phyloP scores from a whole-genome alignment of 257 asterid species.

The Solanum peruvianum region DNA sequence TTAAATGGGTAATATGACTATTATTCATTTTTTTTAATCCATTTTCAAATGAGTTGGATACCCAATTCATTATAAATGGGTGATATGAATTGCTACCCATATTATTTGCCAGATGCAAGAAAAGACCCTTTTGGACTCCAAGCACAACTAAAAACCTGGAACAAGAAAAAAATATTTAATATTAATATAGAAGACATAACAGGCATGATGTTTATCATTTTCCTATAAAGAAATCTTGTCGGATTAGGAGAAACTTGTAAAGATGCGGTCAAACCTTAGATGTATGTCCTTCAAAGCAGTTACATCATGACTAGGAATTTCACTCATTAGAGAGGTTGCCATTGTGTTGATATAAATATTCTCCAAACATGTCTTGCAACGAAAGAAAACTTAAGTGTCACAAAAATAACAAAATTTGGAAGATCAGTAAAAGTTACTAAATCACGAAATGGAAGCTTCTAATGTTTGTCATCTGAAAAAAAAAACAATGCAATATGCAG shows the following conservation, averaged over 20 bases:
- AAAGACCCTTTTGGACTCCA: constrained; percentile 41
- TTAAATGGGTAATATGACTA: too few species aligned
- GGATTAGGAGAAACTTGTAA: too few species aligned
- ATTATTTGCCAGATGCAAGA: too few species aligned
- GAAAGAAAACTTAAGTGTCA: too few species aligned
- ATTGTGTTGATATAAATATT: too few species aligned
- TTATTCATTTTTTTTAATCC: too few species aligned
- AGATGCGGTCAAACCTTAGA: constrained; percentile 50
- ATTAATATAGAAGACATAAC: not conserved
- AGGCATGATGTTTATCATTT: not conserved
- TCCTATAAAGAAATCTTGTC: not conserved
- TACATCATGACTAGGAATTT: constrained; percentile 21
- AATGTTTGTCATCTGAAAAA: not conserved
- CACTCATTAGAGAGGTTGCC: too few species aligned
- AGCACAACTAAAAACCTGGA: constrained; percentile 88
- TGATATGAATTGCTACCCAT: too few species aligned
- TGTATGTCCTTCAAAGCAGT: constrained; percentile 79
- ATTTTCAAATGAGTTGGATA: too few species aligned
- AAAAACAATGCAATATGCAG: not conserved
- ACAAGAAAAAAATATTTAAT: not conserved
- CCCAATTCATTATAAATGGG: too few species aligned
- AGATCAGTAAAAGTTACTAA: not conserved
- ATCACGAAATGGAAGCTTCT: not conserved
- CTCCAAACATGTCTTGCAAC: too few species aligned
- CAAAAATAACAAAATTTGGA: not conserved